Conservation (phyloP, 2,329 filamentous ascomycete genomes). For the Trichoderma aggressivum region DNA sequence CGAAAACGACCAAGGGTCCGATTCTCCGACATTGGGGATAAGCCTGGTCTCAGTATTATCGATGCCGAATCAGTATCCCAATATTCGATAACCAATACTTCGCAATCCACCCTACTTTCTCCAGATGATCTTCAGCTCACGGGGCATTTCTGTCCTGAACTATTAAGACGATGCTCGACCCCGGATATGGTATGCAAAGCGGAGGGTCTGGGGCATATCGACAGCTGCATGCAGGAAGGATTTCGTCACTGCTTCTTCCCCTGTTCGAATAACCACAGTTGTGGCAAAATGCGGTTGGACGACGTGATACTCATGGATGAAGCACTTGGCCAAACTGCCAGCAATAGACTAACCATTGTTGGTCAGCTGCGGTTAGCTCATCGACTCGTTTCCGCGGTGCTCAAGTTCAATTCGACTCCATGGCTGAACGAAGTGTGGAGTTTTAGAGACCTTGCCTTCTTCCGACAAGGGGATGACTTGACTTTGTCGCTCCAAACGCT, state of each 20-base stretch:
- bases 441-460: neutral
- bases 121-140: neutral
- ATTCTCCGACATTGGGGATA: neutral
- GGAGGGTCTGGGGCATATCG: neutral
- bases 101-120: neutral
- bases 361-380: neutral
- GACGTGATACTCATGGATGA: neutral
- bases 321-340: neutral
- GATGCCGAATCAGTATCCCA: neutral
- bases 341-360: neutral
- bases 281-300: neutral
- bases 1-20: neutral
- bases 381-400: neutral
- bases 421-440: neutral
- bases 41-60: neutral
- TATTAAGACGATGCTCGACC: neutral
- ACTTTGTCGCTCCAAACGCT: neutral
- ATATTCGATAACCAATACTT: neutral
- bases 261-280: neutral
- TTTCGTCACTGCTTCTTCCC: slow-evolving; percentile 3
- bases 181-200: neutral
- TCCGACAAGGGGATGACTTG: neutral
- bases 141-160: neutral
- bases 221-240: neutral
- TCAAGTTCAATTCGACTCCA: neutral